Percentiles rank a stretch among this genome's conserved stretches.
Conservation (phyloP, 139 green algal genomes). For the Micromonas commoda region DNA sequence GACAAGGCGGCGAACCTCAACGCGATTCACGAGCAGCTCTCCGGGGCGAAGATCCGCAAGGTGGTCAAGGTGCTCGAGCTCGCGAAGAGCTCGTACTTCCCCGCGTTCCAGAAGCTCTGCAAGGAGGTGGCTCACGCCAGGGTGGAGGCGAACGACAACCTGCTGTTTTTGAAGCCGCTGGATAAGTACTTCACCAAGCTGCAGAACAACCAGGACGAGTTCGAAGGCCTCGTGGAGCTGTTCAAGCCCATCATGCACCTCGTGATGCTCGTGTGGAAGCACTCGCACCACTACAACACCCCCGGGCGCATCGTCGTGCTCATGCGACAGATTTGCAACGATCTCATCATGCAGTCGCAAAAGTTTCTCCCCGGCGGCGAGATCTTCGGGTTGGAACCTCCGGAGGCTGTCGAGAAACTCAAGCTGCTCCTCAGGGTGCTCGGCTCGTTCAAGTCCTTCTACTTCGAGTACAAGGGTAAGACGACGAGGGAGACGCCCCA, state of each 20-base stretch:
- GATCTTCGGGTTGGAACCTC: constrained; percentile 56
- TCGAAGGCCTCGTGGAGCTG: constrained; percentile 61
- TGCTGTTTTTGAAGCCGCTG: constrained; percentile 85
- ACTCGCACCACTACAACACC: constrained; percentile 72
- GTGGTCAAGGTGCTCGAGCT: constrained; percentile 56
- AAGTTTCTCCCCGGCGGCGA: constrained; percentile 52
- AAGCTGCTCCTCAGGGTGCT: constrained; percentile 50
- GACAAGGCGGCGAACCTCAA: constrained; percentile 70
- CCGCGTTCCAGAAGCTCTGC: constrained; percentile 62
- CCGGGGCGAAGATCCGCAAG: constrained; percentile 48
- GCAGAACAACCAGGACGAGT: not conserved
- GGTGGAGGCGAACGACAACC: constrained; percentile 77
- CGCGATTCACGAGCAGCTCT: constrained; percentile 76
- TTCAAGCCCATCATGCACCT: constrained; percentile 80
- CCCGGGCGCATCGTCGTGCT: constrained; percentile 81
- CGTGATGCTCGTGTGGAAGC: constrained; percentile 88
- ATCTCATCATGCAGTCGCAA: constrained; percentile 63
- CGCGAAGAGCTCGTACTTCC: constrained; percentile 55
- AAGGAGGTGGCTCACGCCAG: constrained; percentile 53
- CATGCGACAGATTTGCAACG: constrained; percentile 68
- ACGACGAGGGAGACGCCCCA: constrained; percentile 72
- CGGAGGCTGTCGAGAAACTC: constrained; percentile 51
- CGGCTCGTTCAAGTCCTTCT: constrained; percentile 64
- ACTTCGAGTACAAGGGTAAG: constrained; percentile 75
- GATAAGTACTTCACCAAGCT: constrained; percentile 77